Conservation (phyloP, 1,139 yeast genomes). For the Blastobotrys serpentis region DNA sequence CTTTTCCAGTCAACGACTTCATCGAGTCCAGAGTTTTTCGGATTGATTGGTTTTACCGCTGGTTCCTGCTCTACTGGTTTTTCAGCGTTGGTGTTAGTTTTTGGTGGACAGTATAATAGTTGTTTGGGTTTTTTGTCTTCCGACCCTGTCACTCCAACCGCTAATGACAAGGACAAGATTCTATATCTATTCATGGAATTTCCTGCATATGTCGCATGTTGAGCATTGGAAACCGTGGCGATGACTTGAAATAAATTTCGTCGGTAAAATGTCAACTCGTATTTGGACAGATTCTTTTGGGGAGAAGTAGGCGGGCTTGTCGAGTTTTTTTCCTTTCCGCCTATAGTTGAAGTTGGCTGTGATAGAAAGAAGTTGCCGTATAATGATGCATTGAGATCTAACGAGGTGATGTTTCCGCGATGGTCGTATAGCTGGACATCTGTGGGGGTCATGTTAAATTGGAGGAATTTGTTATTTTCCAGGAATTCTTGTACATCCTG, state of each 20-base stretch:
- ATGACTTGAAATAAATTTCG: slow-evolving; percentile 36
- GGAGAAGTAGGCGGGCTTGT: slow-evolving; percentile 10
- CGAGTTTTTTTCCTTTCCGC: slow-evolving; percentile 15
- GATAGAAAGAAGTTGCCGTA: slow-evolving; percentile 33
- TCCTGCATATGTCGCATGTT: slow-evolving; percentile 32
- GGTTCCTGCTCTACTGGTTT: slow-evolving; percentile 28
- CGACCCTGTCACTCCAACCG: slow-evolving; percentile 31
- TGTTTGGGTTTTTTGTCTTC: slow-evolving; percentile 30
- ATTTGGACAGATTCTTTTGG: slow-evolving; percentile 20
- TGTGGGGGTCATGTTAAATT: slow-evolving; percentile 27
- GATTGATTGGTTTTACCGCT: slow-evolving; percentile 30
- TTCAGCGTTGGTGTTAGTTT: slow-evolving; percentile 20
- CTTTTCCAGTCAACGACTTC: slow-evolving; percentile 42
- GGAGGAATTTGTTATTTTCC: slow-evolving; percentile 22
- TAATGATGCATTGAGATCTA: slow-evolving; percentile 26
- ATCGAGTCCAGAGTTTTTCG: slow-evolving; percentile 31
- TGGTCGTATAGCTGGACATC: slow-evolving; percentile 28
- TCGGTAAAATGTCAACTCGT: slow-evolving; percentile 36
- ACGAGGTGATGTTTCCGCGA: slow-evolving; percentile 25
- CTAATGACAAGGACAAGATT: slow-evolving; percentile 32
- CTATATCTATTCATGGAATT: slow-evolving; percentile 28
- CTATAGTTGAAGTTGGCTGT: slow-evolving; percentile 24
- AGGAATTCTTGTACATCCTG: slow-evolving; percentile 24
- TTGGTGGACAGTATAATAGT: slow-evolving; percentile 33
- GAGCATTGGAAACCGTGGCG: slow-evolving; percentile 33